Percentiles rank a stretch among this genome's conserved stretches.
phyloP scores from a whole-genome alignment of 768 basidiomycete genomes.

The Mycena leptocephala region DNA sequence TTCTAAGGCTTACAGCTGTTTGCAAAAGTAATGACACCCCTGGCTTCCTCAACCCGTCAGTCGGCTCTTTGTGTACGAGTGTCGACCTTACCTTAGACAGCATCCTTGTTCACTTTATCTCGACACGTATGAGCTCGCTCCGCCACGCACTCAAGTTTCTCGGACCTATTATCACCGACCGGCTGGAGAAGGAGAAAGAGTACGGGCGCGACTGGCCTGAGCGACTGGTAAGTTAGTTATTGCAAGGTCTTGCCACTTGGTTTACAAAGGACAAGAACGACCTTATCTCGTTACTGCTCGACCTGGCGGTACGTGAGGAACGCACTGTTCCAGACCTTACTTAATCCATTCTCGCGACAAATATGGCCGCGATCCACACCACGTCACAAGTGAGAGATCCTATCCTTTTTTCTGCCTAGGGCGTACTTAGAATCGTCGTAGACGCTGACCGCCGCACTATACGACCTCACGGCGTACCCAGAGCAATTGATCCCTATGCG shows the following conservation, averaged over 20 bases:
- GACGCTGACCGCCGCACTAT: constrained; percentile 22
- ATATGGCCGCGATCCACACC: neutral
- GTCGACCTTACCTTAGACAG: no score
- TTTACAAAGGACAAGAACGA: constrained; percentile 1
- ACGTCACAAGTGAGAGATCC: neutral
- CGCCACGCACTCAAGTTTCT: constrained; percentile 34
- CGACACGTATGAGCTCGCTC: neutral
- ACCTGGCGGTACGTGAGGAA: neutral
- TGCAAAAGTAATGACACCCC: no score
- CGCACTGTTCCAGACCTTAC: neutral
- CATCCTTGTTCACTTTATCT: no score
- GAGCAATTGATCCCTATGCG: neutral
- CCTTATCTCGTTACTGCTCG: neutral
- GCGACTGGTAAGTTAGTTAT: constrained; percentile 47
- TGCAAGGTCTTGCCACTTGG: neutral
- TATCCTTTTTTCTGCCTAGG: neutral
- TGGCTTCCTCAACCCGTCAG: no score
- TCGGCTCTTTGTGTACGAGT: no score
- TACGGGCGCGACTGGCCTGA: constrained; percentile 45
- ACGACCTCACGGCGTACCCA: neutral
- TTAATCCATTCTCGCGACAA: neutral
- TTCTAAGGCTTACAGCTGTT: no score
- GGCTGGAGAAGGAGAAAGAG: constrained; percentile 39
- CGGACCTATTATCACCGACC: constrained; percentile 52
- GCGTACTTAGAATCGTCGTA: neutral